Evolutionary conservation across 2,329 filamentous ascomycete genomes (phyloP), one percentile per base, ranked within the genome.

Genomic region (Beauveria bassiana): DNA sequence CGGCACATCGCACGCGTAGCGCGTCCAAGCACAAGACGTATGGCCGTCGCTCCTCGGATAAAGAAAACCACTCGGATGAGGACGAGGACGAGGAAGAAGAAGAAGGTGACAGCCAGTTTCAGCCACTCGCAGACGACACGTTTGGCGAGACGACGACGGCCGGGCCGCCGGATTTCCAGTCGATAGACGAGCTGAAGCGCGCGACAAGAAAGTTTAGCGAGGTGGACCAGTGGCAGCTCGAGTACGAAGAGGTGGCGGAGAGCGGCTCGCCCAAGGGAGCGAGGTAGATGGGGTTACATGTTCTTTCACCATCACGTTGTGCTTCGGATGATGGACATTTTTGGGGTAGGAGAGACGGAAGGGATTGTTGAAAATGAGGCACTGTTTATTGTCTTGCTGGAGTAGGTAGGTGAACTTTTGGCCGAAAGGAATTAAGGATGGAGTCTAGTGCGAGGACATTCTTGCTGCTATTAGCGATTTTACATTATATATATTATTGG

Each of bases 191-290:
- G 75, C 74, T 89, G 64, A 83, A 82, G 72, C 76, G 79, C 55
- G 83, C 84, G 46, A 78, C 78, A 10, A 79, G 77, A 69, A 88
- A 88, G 72, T 89, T 89, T 67, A 79, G 82, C 70, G 86, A 89
- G 72, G 86, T 89, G 46, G 86, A 89, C 70, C 77, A 80, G 72
- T 89, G 86, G 85, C 79, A 86, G 73, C 73, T 89, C 64, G 84
- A 85, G 56, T 89, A 83, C 71, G 86, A 89, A 74, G 84, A 86
- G 66, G 79, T 85, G 54, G 79, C 79, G 24, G 79, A 82, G 56
- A 59, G 61, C 43, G 40, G 31, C 31, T 59, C 61, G 43, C 61
- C 61, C 26, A 49, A 59, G 43, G 61, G 55, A 14, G 61, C 55
- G 31, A 22, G 61, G 49, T 62, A 55, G 45, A 55, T n/a, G 47